These are phyloP conservation scores for Pontederia crassipes DNA, from an alignment of 176 grass and related monocot genomes.

Conservation along the genomic window DNA sequence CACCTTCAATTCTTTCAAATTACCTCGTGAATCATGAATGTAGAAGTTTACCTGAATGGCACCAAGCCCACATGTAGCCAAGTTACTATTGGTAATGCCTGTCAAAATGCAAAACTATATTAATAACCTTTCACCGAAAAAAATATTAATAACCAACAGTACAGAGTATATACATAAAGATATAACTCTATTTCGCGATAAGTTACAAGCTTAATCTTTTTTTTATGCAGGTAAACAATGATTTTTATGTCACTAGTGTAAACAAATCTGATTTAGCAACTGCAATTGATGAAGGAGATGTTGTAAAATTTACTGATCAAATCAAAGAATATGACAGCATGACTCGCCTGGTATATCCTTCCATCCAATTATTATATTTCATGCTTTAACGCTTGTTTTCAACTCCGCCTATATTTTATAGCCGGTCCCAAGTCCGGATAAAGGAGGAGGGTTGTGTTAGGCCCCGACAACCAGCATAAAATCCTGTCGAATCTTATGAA, in stretches of 20 bases:
- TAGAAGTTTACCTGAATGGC: slow-evolving; percentile 66
- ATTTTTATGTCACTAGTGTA: too few species aligned
- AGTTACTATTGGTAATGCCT: slow-evolving; percentile 82
- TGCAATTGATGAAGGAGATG: slow-evolving; percentile 93
- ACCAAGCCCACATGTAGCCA: slow-evolving; percentile 89
- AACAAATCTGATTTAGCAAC: slow-evolving; percentile 82
- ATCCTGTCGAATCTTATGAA: too few species aligned
- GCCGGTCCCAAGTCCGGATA: too few species aligned
- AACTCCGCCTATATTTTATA: too few species aligned
- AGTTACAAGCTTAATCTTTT: too few species aligned
- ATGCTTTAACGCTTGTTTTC: background rate
- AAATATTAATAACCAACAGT: background rate
- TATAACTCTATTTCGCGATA: too few species aligned
- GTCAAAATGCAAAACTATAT: slow-evolving; percentile 24
- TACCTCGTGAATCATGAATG: background rate
- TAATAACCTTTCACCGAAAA: too few species aligned
- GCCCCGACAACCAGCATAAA: too few species aligned
- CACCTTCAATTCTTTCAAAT: background rate
- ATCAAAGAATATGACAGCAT: slow-evolving; percentile 97
- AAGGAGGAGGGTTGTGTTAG: too few species aligned
- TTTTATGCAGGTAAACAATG: too few species aligned
- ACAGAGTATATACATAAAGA: too few species aligned
- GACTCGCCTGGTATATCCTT: slow-evolving; percentile 72
- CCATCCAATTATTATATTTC: slow-evolving; percentile 18
- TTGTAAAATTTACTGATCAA: slow-evolving; percentile 78